Conservation (phyloP, 208 protist species). For the Angomonas ambiguus region DNA sequence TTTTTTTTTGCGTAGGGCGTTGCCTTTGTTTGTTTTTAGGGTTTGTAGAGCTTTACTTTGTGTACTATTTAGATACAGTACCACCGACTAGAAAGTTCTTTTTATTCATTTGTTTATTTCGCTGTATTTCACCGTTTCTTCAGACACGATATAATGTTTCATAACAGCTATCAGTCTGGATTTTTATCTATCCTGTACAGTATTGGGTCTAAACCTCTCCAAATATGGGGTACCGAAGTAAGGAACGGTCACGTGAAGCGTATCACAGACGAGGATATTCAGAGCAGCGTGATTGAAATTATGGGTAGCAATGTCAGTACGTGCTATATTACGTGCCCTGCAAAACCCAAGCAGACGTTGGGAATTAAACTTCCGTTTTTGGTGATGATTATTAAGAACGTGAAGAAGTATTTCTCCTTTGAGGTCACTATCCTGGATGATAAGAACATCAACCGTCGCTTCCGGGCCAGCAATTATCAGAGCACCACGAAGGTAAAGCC, state of each 20-base stretch:
- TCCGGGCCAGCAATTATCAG: slow-evolving; percentile 99
- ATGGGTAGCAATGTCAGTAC: slow-evolving; percentile 98
- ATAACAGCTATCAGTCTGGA: slow-evolving; percentile 98
- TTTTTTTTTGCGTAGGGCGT: too few species aligned
- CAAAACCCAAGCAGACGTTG: slow-evolving; percentile 95
- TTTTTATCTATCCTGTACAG: slow-evolving; percentile 99
- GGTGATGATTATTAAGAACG: slow-evolving; percentile 99
- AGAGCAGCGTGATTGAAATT: slow-evolving; percentile 98
- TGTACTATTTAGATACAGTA: too few species aligned
- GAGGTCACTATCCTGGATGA: slow-evolving; percentile 99
- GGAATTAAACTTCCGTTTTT: slow-evolving; percentile 99
- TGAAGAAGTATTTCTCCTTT: slow-evolving; percentile 99
- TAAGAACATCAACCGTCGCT: slow-evolving; percentile 97
- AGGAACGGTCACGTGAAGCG: slow-evolving; percentile 98
- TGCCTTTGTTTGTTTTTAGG: too few species aligned
- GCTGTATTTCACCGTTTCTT: too few species aligned
- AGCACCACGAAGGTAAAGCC: slow-evolving; percentile 97
- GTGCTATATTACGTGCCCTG: slow-evolving; percentile 97
- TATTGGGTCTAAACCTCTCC: slow-evolving; percentile 97
- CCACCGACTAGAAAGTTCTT: too few species aligned
- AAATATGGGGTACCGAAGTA: slow-evolving; percentile 98
- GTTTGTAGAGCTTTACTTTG: too few species aligned
- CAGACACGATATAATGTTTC: slow-evolving; percentile 99
- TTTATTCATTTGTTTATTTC: too few species aligned
- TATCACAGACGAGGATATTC: slow-evolving; percentile 99